Percentiles rank a stretch among this genome's conserved stretches.
Evolutionary conservation across 176 grass and related monocot genomes (phyloP).

Genomic region (Oryza punctata): DNA sequence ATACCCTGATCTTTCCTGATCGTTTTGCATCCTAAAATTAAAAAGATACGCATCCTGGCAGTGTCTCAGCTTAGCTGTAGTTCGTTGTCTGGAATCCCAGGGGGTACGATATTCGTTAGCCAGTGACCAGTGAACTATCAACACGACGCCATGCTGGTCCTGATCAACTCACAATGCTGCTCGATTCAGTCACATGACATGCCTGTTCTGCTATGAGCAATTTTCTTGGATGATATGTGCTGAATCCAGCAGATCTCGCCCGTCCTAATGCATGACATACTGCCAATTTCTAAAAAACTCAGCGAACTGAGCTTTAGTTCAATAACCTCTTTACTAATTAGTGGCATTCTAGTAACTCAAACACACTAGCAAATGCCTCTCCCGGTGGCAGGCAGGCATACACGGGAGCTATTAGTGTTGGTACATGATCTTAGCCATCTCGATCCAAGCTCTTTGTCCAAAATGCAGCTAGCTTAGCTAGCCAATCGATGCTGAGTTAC

Average conservation of each 20-base stretch:
- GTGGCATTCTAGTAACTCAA: neutral
- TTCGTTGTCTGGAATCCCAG: neutral
- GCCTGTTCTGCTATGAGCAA: neutral
- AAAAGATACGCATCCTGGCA: neutral
- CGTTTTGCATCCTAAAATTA: neutral
- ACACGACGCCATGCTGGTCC: constrained; percentile 23
- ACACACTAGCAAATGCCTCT: constrained; percentile 16
- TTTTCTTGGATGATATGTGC: constrained; percentile 16
- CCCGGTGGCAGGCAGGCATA: neutral
- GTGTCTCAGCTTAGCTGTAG: neutral
- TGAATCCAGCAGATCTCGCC: neutral
- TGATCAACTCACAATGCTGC: constrained; percentile 1
- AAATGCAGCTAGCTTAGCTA: too few species aligned
- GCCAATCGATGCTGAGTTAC: too few species aligned
- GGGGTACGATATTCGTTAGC: constrained; percentile 14
- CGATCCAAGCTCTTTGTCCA: neutral
- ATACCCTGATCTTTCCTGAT: neutral
- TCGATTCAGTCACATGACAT: neutral
- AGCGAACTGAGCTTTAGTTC: neutral
- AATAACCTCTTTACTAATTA: neutral
- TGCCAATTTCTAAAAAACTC: neutral
- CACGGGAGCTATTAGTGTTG: neutral
- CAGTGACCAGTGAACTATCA: neutral
- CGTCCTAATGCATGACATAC: neutral
- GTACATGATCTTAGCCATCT: neutral